Evolutionary conservation across 2,329 filamentous ascomycete genomes (phyloP).

Genomic region (Xylariaceae sp.): DNA sequence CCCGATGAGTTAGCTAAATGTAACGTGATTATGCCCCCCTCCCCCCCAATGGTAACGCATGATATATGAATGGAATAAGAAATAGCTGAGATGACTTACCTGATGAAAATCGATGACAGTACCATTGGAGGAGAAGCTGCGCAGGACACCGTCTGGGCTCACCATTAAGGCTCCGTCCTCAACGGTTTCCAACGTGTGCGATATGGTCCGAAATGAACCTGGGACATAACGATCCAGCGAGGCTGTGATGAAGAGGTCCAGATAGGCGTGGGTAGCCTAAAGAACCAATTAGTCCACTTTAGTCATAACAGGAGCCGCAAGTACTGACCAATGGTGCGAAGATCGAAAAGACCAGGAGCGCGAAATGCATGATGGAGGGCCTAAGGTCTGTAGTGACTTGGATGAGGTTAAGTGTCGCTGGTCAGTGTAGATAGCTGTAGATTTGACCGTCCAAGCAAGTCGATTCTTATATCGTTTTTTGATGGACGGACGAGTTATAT

Average conservation of each 20-base stretch:
- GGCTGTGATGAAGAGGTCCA: constrained; percentile 5
- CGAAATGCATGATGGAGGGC: constrained; percentile 9
- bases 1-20: constrained; percentile 3
- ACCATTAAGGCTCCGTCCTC: constrained; percentile 13
- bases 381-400: not conserved
- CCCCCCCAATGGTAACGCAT: not conserved
- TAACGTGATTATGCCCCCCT: constrained; percentile 6
- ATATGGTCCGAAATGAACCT: constrained; percentile 5
- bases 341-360: not conserved
- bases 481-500: too few species aligned
- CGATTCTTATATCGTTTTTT: too few species aligned
- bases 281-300: constrained; percentile 3
- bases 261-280: constrained; percentile 9
- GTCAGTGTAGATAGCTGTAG: too few species aligned
- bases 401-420: too few species aligned
- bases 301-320: constrained; percentile 6
- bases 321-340: constrained; percentile 9
- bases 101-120: constrained; percentile 13
- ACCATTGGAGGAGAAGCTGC: constrained; percentile 10
- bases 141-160: constrained; percentile 8
- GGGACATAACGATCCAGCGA: constrained; percentile 13
- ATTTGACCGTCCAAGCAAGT: too few species aligned
- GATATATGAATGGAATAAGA: constrained; percentile 2
- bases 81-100: constrained; percentile 6
- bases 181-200: constrained; percentile 10